These are phyloP conservation scores for Chlamydomonas incerta DNA, from an alignment of 139 green algal species.

Conservation along the genomic window DNA sequence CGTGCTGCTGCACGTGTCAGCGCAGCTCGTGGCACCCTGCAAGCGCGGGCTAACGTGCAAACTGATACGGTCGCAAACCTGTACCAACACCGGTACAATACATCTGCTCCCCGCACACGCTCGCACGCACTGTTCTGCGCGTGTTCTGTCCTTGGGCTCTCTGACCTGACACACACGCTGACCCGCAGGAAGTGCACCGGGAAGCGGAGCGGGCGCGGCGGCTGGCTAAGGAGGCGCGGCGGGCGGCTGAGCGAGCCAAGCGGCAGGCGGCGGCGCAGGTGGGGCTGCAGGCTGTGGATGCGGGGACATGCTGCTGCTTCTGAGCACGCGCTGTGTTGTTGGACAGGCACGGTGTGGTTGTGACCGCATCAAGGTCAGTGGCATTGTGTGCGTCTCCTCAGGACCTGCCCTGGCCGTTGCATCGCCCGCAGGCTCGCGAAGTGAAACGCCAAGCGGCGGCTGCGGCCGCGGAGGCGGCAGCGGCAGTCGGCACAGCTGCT, in stretches of 20 bases:
- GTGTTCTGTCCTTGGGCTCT: neutral
- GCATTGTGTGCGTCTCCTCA: no score
- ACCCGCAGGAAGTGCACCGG: neutral
- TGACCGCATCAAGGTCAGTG: neutral
- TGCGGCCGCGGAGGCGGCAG: neutral
- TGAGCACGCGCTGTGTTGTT: neutral
- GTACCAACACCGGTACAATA: no score
- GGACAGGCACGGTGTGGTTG: neutral
- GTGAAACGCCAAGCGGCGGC: neutral
- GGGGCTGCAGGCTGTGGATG: neutral
- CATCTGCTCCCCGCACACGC: no score
- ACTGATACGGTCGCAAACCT: no score
- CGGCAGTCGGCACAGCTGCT: neutral
- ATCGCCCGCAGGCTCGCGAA: neutral
- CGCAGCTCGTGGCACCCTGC: neutral
- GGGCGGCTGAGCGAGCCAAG: neutral
- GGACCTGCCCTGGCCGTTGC: no score
- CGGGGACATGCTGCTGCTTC: neutral
- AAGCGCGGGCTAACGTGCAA: neutral
- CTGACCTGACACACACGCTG: neutral
- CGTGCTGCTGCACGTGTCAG: neutral
- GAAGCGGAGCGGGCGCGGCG: slow-evolving; percentile 11
- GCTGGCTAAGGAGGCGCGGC: slow-evolving; percentile 9
- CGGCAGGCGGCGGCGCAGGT: slow-evolving; percentile 11
- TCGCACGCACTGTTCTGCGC: neutral